Evolutionary conservation across 164 flowering plant genomes (phyloP).

Genomic region (Berberis thunbergii): DNA sequence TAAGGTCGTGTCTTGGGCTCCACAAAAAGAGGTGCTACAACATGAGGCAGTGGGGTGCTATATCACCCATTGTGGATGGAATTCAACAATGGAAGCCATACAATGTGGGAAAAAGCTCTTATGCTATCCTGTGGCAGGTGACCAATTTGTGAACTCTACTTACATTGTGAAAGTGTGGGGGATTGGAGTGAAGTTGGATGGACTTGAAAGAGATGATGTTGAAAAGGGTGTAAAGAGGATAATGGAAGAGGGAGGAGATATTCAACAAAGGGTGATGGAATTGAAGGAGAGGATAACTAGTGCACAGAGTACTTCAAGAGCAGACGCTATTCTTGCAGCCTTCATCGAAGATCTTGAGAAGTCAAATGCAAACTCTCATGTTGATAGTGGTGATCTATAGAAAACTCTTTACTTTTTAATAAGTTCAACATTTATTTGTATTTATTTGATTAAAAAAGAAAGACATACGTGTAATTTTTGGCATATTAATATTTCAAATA

Average conservation of each 20-base stretch:
- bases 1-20: slow-evolving; percentile 69
- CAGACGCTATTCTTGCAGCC: slow-evolving; percentile 15
- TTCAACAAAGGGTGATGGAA: slow-evolving; percentile 26
- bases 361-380: background rate
- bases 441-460: too few relatives aligned
- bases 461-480: too few relatives aligned
- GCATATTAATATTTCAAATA: too few relatives aligned
- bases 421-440: too few relatives aligned
- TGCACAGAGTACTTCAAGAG: slow-evolving; percentile 24
- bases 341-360: slow-evolving; percentile 21
- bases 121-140: slow-evolving; percentile 76
- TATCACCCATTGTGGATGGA: slow-evolving; percentile 88
- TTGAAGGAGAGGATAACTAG: slow-evolving; percentile 35
- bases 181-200: slow-evolving; percentile 37
- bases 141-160: slow-evolving; percentile 57
- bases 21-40: slow-evolving; percentile 51
- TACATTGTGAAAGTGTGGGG: slow-evolving; percentile 58
- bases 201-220: slow-evolving; percentile 27
- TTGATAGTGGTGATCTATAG: too few relatives aligned
- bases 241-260: slow-evolving; percentile 24
- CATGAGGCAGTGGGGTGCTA: slow-evolving; percentile 55
- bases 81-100: slow-evolving; percentile 72
- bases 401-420: too few relatives aligned
- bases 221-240: slow-evolving; percentile 29
- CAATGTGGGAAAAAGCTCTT: slow-evolving; percentile 34